These are phyloP conservation scores for Apiospora koreana DNA, from an alignment of 2,329 filamentous ascomycete genomes.

Conservation along the genomic window DNA sequence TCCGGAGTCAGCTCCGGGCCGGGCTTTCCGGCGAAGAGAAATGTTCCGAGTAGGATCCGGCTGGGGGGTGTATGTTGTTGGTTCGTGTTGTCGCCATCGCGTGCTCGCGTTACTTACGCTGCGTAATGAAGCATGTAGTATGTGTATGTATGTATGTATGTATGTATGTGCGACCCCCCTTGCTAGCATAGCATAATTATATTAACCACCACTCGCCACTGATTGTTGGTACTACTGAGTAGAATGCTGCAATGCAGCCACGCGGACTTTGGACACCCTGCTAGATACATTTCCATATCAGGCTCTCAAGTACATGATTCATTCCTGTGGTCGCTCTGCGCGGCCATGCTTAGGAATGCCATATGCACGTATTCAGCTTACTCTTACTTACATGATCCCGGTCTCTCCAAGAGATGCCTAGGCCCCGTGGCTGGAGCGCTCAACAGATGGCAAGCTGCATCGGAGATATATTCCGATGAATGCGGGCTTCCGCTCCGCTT, in stretches of 20 bases:
- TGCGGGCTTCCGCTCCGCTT: not conserved
- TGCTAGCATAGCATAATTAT: not conserved
- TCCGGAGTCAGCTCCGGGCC: not conserved
- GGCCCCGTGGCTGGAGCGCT: not conserved
- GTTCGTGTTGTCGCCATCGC: not conserved
- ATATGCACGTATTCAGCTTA: not conserved
- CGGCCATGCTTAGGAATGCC: not conserved
- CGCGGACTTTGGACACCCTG: not conserved
- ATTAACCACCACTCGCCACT: not conserved
- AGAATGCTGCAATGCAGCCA: not conserved
- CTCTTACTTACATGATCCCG: not conserved
- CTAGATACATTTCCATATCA: not conserved
- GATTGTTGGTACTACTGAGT: not conserved
- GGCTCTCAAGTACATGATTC: not conserved
- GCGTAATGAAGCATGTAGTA: not conserved
- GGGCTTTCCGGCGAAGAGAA: not conserved
- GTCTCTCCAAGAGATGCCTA: not conserved
- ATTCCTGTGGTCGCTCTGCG: not conserved
- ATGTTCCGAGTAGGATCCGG: not conserved
- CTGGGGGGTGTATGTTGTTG: no score
- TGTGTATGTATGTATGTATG: not conserved
- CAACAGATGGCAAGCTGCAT: not conserved
- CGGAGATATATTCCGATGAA: slow-evolving; percentile 2
- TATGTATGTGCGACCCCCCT: not conserved
- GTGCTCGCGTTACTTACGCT: not conserved